Percentiles rank a stretch among this genome's conserved stretches.
Evolutionary conservation across 257 asterid genomes (phyloP).

Genomic region (Haberlea rhodopensis): DNA sequence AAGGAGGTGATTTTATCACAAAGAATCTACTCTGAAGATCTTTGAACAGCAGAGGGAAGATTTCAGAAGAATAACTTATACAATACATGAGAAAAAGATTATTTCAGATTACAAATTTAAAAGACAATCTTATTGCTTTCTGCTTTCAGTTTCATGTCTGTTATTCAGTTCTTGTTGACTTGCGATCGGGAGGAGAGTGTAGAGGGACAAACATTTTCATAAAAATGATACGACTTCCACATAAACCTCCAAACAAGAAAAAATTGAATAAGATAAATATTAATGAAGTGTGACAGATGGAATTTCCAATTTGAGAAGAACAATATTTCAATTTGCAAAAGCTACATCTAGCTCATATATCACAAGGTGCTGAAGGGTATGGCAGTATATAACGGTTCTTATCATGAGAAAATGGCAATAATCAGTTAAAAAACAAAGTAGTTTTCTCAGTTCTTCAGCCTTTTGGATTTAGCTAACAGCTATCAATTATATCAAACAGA

Average conservation of each 20-base stretch:
- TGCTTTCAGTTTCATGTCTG: slow-evolving; percentile 2
- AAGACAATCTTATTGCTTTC: neutral
- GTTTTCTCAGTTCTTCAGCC: slow-evolving; percentile 1
- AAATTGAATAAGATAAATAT: neutral
- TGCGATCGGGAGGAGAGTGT: neutral
- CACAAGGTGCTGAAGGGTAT: neutral
- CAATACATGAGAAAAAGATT: neutral
- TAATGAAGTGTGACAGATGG: neutral
- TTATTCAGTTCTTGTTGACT: neutral
- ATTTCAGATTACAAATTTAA: slow-evolving; percentile 4
- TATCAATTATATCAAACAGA: slow-evolving; percentile 1
- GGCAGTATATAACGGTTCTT: neutral
- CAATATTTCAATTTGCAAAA: neutral
- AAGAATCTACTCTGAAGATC: neutral
- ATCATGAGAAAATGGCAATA: neutral
- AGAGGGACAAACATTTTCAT: slow-evolving; percentile 3
- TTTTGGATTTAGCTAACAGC: neutral
- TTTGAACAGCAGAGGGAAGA: neutral
- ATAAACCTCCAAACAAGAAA: slow-evolving; percentile 11
- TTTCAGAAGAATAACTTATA: neutral
- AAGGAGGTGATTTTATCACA: slow-evolving; percentile 15
- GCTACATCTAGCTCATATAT: neutral
- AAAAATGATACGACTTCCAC: neutral
- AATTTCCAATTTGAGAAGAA: neutral
- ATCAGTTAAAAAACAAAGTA: neutral